Conservation (phyloP, 768 basidiomycete species). For the Amanita jacksonii region DNA sequence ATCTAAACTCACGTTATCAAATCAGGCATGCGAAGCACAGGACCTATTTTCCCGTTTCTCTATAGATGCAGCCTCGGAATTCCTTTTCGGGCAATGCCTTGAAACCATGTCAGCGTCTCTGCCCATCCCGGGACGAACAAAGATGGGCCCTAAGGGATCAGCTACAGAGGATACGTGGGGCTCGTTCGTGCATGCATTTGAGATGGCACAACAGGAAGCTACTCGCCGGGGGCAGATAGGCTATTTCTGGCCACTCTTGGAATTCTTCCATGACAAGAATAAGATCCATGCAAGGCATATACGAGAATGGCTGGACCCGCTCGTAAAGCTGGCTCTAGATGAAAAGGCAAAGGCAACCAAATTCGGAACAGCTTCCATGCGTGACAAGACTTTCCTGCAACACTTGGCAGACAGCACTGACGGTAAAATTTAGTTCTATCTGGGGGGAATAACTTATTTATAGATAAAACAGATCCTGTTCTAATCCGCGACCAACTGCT, state of each 20-base stretch:
- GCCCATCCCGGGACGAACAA: conserved; percentile 36
- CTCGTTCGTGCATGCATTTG: conserved; percentile 50
- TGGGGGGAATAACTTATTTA: neutral
- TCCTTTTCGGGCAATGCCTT: conserved; percentile 59
- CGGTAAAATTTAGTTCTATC: conserved; percentile 26
- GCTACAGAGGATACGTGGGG: conserved; percentile 53
- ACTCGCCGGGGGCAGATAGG: conserved; percentile 41
- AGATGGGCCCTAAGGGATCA: conserved; percentile 49
- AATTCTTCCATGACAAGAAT: conserved; percentile 48
- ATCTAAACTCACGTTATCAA: conserved; percentile 26
- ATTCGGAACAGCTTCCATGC: conserved; percentile 28
- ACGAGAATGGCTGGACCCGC: conserved; percentile 52
- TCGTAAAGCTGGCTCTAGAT: conserved; percentile 44
- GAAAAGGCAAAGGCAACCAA: conserved; percentile 30
- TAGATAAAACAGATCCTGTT: conserved; percentile 36
- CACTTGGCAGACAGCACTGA: conserved; percentile 59
- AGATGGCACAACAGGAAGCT: conserved; percentile 44
- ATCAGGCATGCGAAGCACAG: conserved; percentile 49
- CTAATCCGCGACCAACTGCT: conserved; percentile 71
- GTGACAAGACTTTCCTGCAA: conserved; percentile 56
- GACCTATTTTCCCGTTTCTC: conserved; percentile 62
- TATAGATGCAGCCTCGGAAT: conserved; percentile 64
- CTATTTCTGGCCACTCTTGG: conserved; percentile 51
- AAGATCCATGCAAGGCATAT: conserved; percentile 39
- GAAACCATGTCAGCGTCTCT: conserved; percentile 48